Conservation (phyloP, 352 stramenopile genomes). For the Pythium pectinolyticum region DNA sequence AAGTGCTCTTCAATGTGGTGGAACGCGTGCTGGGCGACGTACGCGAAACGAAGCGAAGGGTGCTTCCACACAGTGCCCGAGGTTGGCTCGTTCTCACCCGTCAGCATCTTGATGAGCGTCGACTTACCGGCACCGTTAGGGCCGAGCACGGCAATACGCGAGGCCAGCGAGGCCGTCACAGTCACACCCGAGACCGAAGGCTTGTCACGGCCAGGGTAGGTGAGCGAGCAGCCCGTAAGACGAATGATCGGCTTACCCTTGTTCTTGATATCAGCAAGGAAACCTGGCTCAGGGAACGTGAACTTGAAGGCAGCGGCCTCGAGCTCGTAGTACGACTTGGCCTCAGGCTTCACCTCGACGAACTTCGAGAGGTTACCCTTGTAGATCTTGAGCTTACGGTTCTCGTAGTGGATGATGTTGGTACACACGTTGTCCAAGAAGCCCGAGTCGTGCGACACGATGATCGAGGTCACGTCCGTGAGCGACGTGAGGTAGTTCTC, state of each 20-base stretch:
- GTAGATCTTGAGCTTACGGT: constrained; percentile 89
- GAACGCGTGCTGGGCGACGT: constrained; percentile 97
- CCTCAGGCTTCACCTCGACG: constrained; percentile 85
- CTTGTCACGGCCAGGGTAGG: constrained; percentile 77
- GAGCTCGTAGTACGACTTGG: constrained; percentile 89
- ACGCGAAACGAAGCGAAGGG: constrained; percentile 91
- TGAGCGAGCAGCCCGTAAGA: constrained; percentile 84
- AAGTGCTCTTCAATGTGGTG: constrained; percentile 97
- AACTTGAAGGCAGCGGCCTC: constrained; percentile 85
- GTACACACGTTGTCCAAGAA: constrained; percentile 98
- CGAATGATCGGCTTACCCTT: constrained; percentile 90
- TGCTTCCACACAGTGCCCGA: constrained; percentile 81
- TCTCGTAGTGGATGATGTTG: constrained; percentile 98
- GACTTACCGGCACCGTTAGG: constrained; percentile 95
- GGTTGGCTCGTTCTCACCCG: constrained; percentile 78
- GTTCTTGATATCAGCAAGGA: constrained; percentile 90
- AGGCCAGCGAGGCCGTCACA: constrained; percentile 77
- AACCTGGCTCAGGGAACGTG: constrained; percentile 86
- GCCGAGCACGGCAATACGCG: constrained; percentile 79
- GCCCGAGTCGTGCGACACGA: constrained; percentile 96
- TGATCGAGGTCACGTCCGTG: constrained; percentile 89
- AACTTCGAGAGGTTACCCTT: constrained; percentile 86
- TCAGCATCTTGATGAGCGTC: constrained; percentile 96
- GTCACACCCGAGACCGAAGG: constrained; percentile 84
- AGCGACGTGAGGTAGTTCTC: constrained; percentile 90